Evolutionary conservation across 345 rosid genomes (phyloP).

Genomic region (Eutrema yunnanense): DNA sequence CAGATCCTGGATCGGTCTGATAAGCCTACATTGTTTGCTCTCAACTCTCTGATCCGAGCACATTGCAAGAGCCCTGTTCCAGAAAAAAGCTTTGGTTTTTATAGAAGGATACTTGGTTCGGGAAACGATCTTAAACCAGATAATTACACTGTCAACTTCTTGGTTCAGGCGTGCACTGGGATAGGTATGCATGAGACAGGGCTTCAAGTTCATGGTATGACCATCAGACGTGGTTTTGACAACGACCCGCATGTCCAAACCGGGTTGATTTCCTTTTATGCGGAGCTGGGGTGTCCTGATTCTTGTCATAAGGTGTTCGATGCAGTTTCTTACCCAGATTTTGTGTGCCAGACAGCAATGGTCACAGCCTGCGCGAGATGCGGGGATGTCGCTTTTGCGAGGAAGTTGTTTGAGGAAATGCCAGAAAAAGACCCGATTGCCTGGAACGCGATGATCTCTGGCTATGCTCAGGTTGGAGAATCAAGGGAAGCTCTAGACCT

Average conservation of each 20-base stretch:
- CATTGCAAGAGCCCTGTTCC: constrained; percentile 45
- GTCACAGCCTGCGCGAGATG: constrained; percentile 56
- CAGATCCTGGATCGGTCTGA: constrained; percentile 41
- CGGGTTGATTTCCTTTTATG: constrained; percentile 51
- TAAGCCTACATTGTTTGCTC: constrained; percentile 43
- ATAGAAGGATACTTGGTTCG: constrained; percentile 30
- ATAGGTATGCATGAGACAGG: constrained; percentile 29
- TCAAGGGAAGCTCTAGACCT: constrained; percentile 40
- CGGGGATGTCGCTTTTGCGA: constrained; percentile 42
- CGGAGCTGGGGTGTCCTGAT: constrained; percentile 40
- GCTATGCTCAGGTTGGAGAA: constrained; percentile 46
- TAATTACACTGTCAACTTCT: constrained; percentile 56
- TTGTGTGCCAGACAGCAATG: constrained; percentile 59
- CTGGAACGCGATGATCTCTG: constrained; percentile 62
- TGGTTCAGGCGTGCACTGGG: constrained; percentile 44
- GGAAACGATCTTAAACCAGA: constrained; percentile 36
- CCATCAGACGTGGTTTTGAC: constrained; percentile 49
- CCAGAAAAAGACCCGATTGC: constrained; percentile 45
- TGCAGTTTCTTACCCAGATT: constrained; percentile 39
- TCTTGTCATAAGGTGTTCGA: constrained; percentile 40
- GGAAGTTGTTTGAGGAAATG: constrained; percentile 54
- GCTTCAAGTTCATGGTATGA: constrained; percentile 35
- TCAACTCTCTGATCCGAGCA: constrained; percentile 59
- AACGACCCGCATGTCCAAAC: constrained; percentile 52
- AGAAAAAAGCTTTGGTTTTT: constrained; percentile 38